These are phyloP conservation scores for Abelmoschus esculentus DNA, from an alignment of 345 rosid species.

Conservation along the genomic window DNA sequence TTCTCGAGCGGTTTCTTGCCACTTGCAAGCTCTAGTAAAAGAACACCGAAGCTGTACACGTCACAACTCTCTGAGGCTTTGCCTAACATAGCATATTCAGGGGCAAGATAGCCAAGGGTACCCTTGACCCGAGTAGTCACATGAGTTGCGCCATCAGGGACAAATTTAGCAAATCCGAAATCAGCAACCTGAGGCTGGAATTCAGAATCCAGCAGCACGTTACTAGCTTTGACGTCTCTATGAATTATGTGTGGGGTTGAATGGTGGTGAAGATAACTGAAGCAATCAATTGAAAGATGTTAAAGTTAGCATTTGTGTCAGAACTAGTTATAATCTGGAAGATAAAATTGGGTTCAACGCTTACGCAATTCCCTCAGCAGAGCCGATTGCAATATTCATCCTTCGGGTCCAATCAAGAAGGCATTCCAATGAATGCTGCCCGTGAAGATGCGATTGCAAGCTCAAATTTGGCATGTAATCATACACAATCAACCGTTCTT, in stretches of 20 bases:
- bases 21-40: slow-evolving; percentile 57
- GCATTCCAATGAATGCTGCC: too few relatives aligned
- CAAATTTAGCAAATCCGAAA: slow-evolving; percentile 67
- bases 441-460: too few relatives aligned
- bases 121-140: slow-evolving; percentile 57
- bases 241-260: slow-evolving; percentile 49
- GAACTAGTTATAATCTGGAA: neutral
- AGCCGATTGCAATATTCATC: slow-evolving; percentile 31
- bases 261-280: slow-evolving; percentile 85
- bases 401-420: too few relatives aligned
- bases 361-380: slow-evolving; percentile 90
- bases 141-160: slow-evolving; percentile 43
- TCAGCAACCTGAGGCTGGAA: slow-evolving; percentile 79
- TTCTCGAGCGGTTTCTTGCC: slow-evolving; percentile 65
- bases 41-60: slow-evolving; percentile 75
- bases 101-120: slow-evolving; percentile 51
- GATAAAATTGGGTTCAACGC: slow-evolving; percentile 17
- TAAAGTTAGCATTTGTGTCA: slow-evolving; percentile 5
- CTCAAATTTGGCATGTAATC: too few relatives aligned
- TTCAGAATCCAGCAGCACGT: slow-evolving; percentile 60
- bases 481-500: slow-evolving; percentile 49
- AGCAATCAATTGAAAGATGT: slow-evolving; percentile 10
- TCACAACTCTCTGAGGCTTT: slow-evolving; percentile 80
- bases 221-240: slow-evolving; percentile 54
- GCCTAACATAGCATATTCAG: slow-evolving; percentile 37